Evolutionary conservation across 2,329 filamentous ascomycete species (phyloP).

Genomic region (Ceratocystis huliohia): DNA sequence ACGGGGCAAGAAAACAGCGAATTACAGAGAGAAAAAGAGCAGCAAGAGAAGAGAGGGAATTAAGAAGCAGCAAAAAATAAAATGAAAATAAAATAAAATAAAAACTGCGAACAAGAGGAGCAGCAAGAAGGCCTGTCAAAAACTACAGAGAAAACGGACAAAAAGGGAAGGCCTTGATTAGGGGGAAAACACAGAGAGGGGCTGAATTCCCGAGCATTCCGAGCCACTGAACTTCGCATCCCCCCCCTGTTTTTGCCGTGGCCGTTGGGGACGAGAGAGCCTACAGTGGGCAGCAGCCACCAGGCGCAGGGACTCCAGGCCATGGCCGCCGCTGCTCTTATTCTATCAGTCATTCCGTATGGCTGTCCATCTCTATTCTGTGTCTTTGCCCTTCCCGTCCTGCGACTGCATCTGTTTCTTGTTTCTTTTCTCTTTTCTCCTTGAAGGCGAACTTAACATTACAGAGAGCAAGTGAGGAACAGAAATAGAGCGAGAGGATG

Average conservation of each 20-base stretch:
- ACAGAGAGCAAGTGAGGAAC: no score
- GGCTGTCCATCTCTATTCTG: neutral
- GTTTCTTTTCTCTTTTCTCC: conserved; percentile 4
- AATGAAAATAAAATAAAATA: neutral
- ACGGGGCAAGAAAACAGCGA: neutral
- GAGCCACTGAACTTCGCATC: neutral
- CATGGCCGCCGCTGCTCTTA: no score
- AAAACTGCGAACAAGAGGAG: neutral
- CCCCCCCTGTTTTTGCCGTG: neutral
- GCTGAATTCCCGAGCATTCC: conserved; percentile 18
- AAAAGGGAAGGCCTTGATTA: conserved; percentile 5
- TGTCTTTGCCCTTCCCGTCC: neutral
- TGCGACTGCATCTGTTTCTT: conserved; percentile 1
- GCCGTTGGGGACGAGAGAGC: no score
- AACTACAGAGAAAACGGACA: conserved; percentile 6
- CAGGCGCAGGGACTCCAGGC: no score
- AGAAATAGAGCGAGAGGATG: neutral
- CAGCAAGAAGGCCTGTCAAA: neutral
- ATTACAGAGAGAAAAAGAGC: neutral
- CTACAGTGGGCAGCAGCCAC: neutral
- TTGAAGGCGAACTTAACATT: neutral
- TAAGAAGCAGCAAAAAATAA: neutral
- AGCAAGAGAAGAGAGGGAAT: neutral
- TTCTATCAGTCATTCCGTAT: no score
- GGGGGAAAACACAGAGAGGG: neutral